A percentile compares a stretch with the other conserved stretches of the same genome.
These are phyloP conservation scores for Talaromyces liani DNA, from an alignment of 495 filamentous ascomycete genomes.

Conservation along the genomic window DNA sequence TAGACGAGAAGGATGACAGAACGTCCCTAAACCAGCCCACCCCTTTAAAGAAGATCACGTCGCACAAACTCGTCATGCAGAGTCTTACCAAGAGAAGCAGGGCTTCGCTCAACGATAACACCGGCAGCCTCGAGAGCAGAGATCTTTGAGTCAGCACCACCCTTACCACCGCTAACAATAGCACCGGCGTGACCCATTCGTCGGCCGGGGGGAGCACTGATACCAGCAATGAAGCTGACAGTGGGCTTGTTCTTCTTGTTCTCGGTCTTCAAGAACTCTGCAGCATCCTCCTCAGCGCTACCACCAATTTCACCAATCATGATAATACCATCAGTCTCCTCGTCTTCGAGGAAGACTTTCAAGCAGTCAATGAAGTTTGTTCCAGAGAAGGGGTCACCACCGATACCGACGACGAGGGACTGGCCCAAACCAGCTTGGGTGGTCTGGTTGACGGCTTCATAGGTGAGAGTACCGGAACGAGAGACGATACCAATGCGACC, in stretches of 20 bases:
- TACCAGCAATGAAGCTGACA: constrained; percentile 97
- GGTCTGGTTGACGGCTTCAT: constrained; percentile 99
- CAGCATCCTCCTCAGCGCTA: constrained; percentile 93
- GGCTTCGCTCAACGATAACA: constrained; percentile 93
- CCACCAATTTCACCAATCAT: constrained; percentile 99
- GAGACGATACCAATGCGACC: constrained; percentile 98
- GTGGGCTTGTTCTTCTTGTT: constrained; percentile 93
- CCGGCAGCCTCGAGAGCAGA: constrained; percentile 85
- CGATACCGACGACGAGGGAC: constrained; percentile 96
- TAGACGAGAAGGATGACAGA: background rate
- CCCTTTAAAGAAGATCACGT: constrained; percentile 77
- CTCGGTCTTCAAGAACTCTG: constrained; percentile 86
- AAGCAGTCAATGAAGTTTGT: constrained; percentile 99
- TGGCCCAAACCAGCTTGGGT: constrained; percentile 94
- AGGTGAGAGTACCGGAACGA: constrained; percentile 94
- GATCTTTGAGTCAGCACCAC: constrained; percentile 97
- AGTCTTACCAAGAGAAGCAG: constrained; percentile 83
- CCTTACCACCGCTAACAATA: constrained; percentile 96
- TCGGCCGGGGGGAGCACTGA: constrained; percentile 89
- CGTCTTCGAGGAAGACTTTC: constrained; percentile 90
- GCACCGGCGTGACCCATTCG: constrained; percentile 98
- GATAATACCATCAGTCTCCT: constrained; percentile 97
- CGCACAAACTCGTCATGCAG: constrained; percentile 93
- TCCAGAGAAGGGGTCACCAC: constrained; percentile 96
- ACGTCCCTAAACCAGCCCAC: background rate